Evolutionary conservation across 208 protist genomes (phyloP), one percentile per base, ranked within the genome.

Genomic region (Leishmania arabica): DNA sequence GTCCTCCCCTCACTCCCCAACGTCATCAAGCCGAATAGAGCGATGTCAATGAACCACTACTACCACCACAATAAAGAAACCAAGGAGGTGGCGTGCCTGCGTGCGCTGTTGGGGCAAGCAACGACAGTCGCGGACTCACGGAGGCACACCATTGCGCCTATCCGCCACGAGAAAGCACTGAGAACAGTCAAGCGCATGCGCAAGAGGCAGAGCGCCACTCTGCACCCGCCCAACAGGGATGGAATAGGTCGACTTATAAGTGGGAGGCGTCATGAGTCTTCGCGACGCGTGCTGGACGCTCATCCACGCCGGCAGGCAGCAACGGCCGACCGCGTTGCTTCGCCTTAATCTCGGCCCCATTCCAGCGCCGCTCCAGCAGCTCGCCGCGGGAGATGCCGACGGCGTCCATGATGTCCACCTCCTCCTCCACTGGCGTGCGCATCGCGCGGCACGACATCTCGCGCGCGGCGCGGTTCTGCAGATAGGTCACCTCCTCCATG

Each of bases 401-500:
- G 11, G 64, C 56, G 56, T 92, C 86, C 80, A 95, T 84, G 53
- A 85, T 83, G 66, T 84, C 81, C 24, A 95, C 45, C 56, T 91
- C 90, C 74, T 97, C 94, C 68, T 89, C 81, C 53, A 88, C 65
- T 51, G 88, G 83, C 37, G 86, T 78, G 34, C 82, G 83, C 82
- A 92, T 86, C 19, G 85, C 86, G 5, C 87, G 85, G 21, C 94
- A 79, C 31, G 86, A 73, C 71, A 91, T 77, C 56, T 86, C 82
- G 13, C 78, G 62, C 45, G 86, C 82, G 11, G 94, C 89, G 51
- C 88, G 86, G 21, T 66, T 66, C 80, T 95, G 80, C 66, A 98
- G 75, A 69, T 95, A 95, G 51, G 71, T 37, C 21, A 95, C 70
- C 84, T 99, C 98, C 77, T 98, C 94, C 54, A 92, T 79, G 74